phyloP scores from a whole-genome alignment of 1,284 basidiomycete species.

The Peniophora sp. region DNA sequence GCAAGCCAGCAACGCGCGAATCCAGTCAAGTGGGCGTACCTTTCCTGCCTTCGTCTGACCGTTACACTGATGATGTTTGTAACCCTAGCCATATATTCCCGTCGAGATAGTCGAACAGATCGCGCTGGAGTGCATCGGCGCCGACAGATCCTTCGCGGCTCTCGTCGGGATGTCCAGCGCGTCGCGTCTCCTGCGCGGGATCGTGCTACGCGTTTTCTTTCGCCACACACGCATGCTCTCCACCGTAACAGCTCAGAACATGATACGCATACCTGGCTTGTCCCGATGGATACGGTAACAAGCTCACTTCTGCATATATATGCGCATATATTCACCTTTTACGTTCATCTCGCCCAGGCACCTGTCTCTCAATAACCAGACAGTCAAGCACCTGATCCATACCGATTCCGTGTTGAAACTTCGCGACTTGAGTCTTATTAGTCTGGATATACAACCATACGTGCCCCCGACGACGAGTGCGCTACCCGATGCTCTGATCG shows the following conservation, averaged over 20 bases:
- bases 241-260: constrained; percentile 14
- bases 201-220: constrained; percentile 35
- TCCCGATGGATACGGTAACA: constrained; percentile 20
- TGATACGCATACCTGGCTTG: constrained; percentile 13
- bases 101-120: constrained; percentile 37
- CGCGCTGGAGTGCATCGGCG: constrained; percentile 21
- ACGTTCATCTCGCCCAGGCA: background rate
- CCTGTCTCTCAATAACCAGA: constrained; percentile 8
- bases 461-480: constrained; percentile 18
- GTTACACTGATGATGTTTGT: too few species aligned
- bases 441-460: constrained; percentile 14
- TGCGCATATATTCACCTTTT: constrained; percentile 16
- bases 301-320: constrained; percentile 9
- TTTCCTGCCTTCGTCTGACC: too few species aligned
- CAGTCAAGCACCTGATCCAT: background rate
- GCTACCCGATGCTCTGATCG: constrained; percentile 16
- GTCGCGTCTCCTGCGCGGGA: constrained; percentile 32
- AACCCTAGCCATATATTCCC: constrained; percentile 18
- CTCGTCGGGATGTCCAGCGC: constrained; percentile 31
- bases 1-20: too few species aligned
- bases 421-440: constrained; percentile 10
- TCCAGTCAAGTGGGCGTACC: too few species aligned
- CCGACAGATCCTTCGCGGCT: constrained; percentile 18
- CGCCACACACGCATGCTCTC: constrained; percentile 6
- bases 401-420: constrained; percentile 9